Evolutionary conservation across 164 flowering plant species (phyloP).

Genomic region (Dillenia suffruticosa): DNA sequence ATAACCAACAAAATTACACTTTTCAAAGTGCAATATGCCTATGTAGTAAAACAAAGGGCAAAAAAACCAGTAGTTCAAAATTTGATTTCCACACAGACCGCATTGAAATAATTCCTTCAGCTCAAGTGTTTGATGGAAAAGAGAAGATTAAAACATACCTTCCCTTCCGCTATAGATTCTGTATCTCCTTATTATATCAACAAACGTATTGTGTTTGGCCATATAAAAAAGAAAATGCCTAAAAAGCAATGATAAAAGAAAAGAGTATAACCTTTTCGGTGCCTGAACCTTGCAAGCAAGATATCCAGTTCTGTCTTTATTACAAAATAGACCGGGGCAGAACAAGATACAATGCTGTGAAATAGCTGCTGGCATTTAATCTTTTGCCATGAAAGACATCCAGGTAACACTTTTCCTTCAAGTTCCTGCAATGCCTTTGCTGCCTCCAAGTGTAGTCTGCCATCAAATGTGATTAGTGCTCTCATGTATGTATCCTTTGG

Average conservation of each 20-base stretch:
- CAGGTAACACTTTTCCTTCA: conserved; percentile 74
- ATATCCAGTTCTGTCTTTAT: conserved; percentile 55
- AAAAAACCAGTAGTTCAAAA: no score
- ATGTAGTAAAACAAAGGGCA: no score
- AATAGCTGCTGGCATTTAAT: conserved; percentile 70
- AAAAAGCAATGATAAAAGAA: not conserved
- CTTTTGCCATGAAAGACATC: conserved; percentile 85
- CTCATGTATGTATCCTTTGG: conserved; percentile 52
- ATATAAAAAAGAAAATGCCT: not conserved
- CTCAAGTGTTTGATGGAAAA: no score
- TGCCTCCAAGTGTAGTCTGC: conserved; percentile 88
- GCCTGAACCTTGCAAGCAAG: conserved; percentile 43
- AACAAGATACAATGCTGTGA: conserved; percentile 70
- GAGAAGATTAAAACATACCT: no score
- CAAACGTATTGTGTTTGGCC: not conserved
- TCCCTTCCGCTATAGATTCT: no score
- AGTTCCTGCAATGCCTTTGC: conserved; percentile 90
- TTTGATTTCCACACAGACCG: no score
- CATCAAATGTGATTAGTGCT: conserved; percentile 79
- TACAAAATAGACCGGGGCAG: conserved; percentile 52
- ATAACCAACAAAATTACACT: no score
- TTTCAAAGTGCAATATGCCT: no score
- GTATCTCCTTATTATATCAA: no score
- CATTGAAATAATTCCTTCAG: no score
- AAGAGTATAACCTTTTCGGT: conserved; percentile 37